Conservation (phyloP, 73 alveolate genomes). For the Tetrahymena malaccensis region DNA sequence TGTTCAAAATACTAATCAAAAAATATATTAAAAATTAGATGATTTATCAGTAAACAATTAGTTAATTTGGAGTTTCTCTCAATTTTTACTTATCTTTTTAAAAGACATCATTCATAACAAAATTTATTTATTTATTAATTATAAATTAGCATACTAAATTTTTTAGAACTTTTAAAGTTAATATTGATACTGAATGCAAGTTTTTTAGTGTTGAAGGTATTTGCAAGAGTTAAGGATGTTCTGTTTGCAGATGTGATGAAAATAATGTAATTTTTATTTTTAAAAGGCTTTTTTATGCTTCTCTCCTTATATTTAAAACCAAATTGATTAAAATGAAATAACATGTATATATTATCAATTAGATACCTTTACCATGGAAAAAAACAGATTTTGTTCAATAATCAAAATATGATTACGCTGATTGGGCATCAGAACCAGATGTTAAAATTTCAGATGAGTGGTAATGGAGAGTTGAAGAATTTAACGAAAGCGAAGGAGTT, state of each 20-base stretch:
- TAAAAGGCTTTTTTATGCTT: background rate
- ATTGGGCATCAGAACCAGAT: constrained; percentile 19
- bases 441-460: constrained; percentile 2
- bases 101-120: background rate
- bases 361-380: background rate
- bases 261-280: background rate
- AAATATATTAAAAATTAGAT: background rate
- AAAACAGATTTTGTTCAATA: background rate
- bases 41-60: background rate
- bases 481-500: constrained; percentile 25
- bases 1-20: background rate
- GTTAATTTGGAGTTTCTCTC: background rate
- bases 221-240: background rate
- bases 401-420: constrained; percentile 3
- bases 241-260: background rate
- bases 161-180: background rate
- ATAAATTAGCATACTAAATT: background rate
- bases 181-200: background rate
- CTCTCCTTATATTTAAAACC: background rate
- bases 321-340: background rate
- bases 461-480: constrained; percentile 36
- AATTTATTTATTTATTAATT: background rate
- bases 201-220: background rate
- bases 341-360: background rate
- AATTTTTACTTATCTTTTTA: background rate